Conservation (phyloP, 2,329 filamentous ascomycete species). For the Diaporthe sp. region DNA sequence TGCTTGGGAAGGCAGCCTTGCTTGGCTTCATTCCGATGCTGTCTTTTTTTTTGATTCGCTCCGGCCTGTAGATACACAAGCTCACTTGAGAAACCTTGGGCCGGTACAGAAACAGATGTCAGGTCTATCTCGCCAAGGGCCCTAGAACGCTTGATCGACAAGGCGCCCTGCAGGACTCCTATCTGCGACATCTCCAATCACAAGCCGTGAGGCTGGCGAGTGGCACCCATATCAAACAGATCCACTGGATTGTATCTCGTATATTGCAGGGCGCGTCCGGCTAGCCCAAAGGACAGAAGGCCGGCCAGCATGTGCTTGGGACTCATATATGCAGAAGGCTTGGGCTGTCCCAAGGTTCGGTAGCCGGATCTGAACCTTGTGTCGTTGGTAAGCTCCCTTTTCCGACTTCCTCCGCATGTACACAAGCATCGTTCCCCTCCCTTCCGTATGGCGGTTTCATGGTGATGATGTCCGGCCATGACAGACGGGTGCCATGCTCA, state of each 20-base stretch:
- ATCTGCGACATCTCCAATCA: slow-evolving; percentile 32
- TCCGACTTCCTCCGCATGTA: neutral
- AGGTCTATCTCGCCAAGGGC: slow-evolving; percentile 29
- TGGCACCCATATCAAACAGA: slow-evolving; percentile 27
- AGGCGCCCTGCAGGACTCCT: slow-evolving; percentile 18
- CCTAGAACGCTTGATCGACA: slow-evolving; percentile 31
- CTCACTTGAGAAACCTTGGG: neutral
- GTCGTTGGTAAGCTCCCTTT: neutral
- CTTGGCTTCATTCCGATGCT: slow-evolving; percentile 24
- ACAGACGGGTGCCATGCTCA: slow-evolving; percentile 2
- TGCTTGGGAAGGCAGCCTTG: neutral
- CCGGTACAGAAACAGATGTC: slow-evolving; percentile 12
- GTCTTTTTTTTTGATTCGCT: neutral
- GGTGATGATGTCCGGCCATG: neutral
- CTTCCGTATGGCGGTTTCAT: slow-evolving; percentile 13
- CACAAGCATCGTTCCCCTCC: neutral
- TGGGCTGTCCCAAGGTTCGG: neutral
- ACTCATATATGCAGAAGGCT: too few relatives aligned
- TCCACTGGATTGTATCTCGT: slow-evolving; percentile 27
- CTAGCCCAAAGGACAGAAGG: slow-evolving; percentile 8
- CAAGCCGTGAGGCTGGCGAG: slow-evolving; percentile 22
- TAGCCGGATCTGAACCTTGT: slow-evolving; percentile 20
- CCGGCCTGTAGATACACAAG: slow-evolving; percentile 7
- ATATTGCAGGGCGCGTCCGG: slow-evolving; percentile 6
- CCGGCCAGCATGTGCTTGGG: slow-evolving; percentile 2